Evolutionary conservation across 495 filamentous ascomycete species (phyloP).

Genomic region (Hypomontagnella submonticulosa): DNA sequence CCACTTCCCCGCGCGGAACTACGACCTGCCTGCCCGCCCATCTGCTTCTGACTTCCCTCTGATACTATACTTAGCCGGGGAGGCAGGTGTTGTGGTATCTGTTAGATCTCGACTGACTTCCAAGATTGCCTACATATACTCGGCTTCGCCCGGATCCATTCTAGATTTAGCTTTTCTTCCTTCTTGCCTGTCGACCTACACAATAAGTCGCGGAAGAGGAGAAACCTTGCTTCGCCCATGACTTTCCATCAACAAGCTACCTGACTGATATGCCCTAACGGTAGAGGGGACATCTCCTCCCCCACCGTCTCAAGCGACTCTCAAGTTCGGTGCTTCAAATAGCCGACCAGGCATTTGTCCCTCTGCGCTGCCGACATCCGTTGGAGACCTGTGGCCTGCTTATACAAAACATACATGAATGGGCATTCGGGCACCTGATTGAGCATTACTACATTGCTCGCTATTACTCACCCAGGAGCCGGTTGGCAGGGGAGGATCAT

Average conservation of each 20-base stretch:
- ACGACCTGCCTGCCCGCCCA: constrained; percentile 20
- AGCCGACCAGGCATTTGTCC: constrained; percentile 11
- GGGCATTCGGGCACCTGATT: constrained; percentile 20
- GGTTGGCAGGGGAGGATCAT: constrained; percentile 26
- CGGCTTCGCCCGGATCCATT: constrained; percentile 21
- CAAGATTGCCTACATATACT: constrained; percentile 17
- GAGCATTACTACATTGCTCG: not conserved
- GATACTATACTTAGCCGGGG: constrained; percentile 7
- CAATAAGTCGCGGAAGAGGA: not conserved
- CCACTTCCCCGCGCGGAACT: constrained; percentile 45
- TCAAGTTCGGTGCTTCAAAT: constrained; percentile 14
- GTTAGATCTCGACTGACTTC: constrained; percentile 15
- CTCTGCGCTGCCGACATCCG: constrained; percentile 35
- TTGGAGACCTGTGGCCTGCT: constrained; percentile 32
- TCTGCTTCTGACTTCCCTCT: constrained; percentile 7
- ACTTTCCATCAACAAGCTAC: not conserved
- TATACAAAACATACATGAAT: constrained; percentile 21
- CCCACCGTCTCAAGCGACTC: not conserved
- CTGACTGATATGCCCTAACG: constrained; percentile 9
- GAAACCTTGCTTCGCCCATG: not conserved
- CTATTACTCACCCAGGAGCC: constrained; percentile 14
- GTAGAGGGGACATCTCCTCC: constrained; percentile 5
- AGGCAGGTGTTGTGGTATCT: constrained; percentile 14
- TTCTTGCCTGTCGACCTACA: constrained; percentile 1
- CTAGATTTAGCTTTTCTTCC: constrained; percentile 4